These are phyloP conservation scores for Glebionis coronaria DNA, from an alignment of 129 eudicot species.

Conservation along the genomic window DNA sequence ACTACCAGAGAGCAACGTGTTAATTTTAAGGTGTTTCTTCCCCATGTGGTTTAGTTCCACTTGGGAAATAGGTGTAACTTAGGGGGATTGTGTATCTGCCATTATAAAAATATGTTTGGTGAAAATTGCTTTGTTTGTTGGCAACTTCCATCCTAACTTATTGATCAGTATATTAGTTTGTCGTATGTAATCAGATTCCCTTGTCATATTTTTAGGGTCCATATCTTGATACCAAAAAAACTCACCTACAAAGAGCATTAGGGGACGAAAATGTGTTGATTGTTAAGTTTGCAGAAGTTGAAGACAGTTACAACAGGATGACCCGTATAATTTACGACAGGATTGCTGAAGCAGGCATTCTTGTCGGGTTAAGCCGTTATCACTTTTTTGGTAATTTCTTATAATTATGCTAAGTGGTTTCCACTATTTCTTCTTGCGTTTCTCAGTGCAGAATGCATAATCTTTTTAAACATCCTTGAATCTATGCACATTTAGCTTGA, in stretches of 20 bases:
- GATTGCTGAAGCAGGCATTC: slow-evolving; percentile 49
- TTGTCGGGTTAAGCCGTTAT: slow-evolving; percentile 56
- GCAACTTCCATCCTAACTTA: neutral
- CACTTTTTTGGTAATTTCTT: slow-evolving; percentile 58
- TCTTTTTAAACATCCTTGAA: too few species aligned
- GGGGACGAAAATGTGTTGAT: slow-evolving; percentile 76
- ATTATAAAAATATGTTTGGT: neutral
- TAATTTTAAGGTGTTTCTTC: too few species aligned
- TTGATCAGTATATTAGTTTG: neutral
- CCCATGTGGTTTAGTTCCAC: too few species aligned
- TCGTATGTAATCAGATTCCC: slow-evolving; percentile 4
- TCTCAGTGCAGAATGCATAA: too few species aligned
- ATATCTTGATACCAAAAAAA: slow-evolving; percentile 37
- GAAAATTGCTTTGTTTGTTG: slow-evolving; percentile 5
- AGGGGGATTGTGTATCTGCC: too few species aligned
- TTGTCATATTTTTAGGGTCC: slow-evolving; percentile 57
- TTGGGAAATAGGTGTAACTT: too few species aligned
- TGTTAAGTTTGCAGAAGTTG: slow-evolving; percentile 47
- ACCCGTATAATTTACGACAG: slow-evolving; percentile 16
- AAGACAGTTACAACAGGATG: slow-evolving; percentile 3
- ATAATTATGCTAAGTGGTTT: too few species aligned
- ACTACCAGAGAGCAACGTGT: too few species aligned
- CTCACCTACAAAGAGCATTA: slow-evolving; percentile 55
- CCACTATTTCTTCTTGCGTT: too few species aligned
- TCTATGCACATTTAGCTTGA: slow-evolving; percentile 10